Percentiles rank a stretch among this genome's conserved stretches.
Conservation (phyloP, 2,329 filamentous ascomycete genomes). For the Colletotrichum sp. region DNA sequence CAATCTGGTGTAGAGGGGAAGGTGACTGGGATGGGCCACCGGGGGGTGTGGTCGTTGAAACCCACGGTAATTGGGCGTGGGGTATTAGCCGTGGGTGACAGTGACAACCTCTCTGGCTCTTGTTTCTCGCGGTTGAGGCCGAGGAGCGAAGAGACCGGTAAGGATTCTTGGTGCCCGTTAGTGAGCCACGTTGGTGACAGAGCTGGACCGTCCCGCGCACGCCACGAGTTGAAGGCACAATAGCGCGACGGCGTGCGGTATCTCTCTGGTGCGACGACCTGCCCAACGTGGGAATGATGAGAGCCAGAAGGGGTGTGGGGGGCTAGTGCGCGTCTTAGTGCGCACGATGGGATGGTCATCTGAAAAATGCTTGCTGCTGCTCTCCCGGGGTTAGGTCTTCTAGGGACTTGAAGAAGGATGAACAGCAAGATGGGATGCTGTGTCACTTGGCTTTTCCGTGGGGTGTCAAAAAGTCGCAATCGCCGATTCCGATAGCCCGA, state of each 20-base stretch:
- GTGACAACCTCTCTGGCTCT: not conserved
- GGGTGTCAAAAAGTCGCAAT: not conserved
- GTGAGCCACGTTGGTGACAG: not conserved
- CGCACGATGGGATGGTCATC: not conserved
- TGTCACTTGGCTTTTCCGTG: not conserved
- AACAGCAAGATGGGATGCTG: not conserved
- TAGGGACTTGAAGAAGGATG: not conserved
- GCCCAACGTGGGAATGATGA: conserved; percentile 4
- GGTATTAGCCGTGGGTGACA: not conserved
- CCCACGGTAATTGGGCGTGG: not conserved
- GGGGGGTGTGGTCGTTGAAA: not conserved
- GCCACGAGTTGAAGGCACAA: not conserved
- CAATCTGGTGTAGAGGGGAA: not conserved
- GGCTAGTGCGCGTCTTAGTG: not conserved
- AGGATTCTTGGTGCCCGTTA: not conserved
- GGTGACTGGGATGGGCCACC: not conserved
- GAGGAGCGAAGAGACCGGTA: not conserved
- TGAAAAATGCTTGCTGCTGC: not conserved
- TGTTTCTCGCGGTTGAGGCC: not conserved
- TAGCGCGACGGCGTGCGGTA: not conserved
- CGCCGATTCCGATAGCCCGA: not conserved
- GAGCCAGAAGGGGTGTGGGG: not conserved
- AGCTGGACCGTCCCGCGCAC: not conserved
- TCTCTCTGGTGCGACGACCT: not conserved
- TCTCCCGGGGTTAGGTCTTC: not conserved